Evolutionary conservation across 1,139 yeast genomes (phyloP).

Genomic region (Tardiomyces depauwii): DNA sequence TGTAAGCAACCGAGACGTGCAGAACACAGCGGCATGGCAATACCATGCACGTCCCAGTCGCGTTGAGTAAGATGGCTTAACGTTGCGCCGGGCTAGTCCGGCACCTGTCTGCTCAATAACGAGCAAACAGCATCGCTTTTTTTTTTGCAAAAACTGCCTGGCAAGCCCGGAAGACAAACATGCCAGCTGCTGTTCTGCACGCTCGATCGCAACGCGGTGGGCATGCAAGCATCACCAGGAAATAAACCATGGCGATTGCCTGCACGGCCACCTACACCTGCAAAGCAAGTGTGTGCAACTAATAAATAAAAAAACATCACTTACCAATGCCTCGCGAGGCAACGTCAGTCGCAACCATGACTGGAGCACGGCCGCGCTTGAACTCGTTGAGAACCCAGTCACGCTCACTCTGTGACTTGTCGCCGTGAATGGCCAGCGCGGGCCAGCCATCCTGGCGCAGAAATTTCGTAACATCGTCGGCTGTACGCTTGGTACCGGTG

Average conservation of each 20-base stretch:
- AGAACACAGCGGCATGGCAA: not conserved
- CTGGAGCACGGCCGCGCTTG: slow-evolving; percentile 83
- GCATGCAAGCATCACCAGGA: no score
- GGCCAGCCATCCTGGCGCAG: slow-evolving; percentile 98
- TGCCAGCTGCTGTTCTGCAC: no score
- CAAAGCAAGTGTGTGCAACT: no score
- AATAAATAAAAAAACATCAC: slow-evolving; percentile 30
- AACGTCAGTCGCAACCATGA: slow-evolving; percentile 99
- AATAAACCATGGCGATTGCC: no score
- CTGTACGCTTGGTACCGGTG: slow-evolving; percentile 92
- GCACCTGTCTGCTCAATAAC: no score
- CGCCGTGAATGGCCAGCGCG: slow-evolving; percentile 98
- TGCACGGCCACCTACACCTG: no score
- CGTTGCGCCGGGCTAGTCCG: no score
- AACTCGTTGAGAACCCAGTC: slow-evolving; percentile 96
- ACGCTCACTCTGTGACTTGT: slow-evolving; percentile 94
- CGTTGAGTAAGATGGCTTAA: not conserved
- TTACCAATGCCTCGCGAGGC: slow-evolving; percentile 99
- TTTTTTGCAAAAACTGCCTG: no score
- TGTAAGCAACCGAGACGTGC: not conserved
- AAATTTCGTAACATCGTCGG: slow-evolving; percentile 88
- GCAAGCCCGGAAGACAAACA: no score
- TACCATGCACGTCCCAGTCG: not conserved
- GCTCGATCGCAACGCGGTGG: no score
- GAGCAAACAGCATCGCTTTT: no score